These are phyloP conservation scores for Litchi chinensis DNA, from an alignment of 345 rosid species.

Conservation along the genomic window DNA sequence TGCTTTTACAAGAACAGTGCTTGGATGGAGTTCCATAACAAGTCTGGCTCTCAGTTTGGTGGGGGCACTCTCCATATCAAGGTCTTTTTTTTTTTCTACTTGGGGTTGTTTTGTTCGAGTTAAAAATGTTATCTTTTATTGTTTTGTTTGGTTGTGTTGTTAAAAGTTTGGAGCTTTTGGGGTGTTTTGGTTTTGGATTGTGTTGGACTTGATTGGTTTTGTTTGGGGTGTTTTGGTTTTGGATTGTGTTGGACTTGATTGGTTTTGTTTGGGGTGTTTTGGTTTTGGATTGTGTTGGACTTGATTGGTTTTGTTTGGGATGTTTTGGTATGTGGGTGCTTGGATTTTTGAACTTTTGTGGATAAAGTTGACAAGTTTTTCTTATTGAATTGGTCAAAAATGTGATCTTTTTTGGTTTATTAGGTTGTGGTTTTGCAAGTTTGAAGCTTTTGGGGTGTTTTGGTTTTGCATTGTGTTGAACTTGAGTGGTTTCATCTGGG, in stretches of 20 bases:
- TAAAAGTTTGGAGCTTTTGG: neutral
- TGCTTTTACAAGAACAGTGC: slow-evolving; percentile 78
- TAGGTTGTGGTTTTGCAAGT: neutral
- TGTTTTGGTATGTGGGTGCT: too few species aligned
- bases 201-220: neutral
- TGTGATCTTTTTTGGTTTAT: neutral
- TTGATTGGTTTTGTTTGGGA: neutral
- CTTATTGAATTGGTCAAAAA: neutral
- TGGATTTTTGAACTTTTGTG: too few species aligned
- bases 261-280: neutral
- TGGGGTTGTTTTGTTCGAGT: neutral
- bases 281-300: neutral
- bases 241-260: neutral
- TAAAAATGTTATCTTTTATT: neutral
- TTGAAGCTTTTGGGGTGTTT: neutral
- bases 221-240: neutral
- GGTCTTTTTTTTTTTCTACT: slow-evolving; percentile 37
- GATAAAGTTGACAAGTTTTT: too few species aligned
- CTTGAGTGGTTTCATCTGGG: neutral
- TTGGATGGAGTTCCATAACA: slow-evolving; percentile 91
- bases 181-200: too few species aligned
- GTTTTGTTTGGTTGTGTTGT: neutral
- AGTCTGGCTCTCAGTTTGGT: slow-evolving; percentile 74
- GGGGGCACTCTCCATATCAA: slow-evolving; percentile 90
- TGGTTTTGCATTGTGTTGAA: neutral